Evolutionary conservation across 805 yeast species (phyloP).

Genomic region (Cyberlindnera saturnus): DNA sequence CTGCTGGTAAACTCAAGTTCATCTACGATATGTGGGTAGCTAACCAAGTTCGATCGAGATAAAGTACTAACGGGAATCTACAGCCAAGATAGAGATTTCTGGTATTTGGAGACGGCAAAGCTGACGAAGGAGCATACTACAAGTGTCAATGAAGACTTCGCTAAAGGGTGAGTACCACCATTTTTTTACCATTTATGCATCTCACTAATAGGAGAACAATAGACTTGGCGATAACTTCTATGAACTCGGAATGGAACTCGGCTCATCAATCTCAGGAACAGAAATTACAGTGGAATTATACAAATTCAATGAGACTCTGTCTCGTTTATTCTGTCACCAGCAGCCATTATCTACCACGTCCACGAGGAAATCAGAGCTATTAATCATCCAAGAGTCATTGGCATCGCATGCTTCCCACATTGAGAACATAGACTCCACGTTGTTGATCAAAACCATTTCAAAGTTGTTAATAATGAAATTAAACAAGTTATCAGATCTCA

Average conservation of each 20-base stretch:
- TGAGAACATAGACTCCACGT: slow-evolving; percentile 10
- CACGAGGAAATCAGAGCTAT: not conserved
- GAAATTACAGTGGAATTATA: slow-evolving; percentile 17
- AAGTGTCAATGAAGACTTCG: slow-evolving; percentile 18
- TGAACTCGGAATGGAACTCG: slow-evolving; percentile 11
- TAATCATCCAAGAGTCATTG: not conserved
- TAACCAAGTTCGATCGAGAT: not conserved
- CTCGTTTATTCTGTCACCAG: slow-evolving; percentile 13
- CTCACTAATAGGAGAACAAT: not conserved
- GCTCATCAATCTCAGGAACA: slow-evolving; percentile 4
- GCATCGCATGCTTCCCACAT: not conserved
- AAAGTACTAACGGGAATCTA: slow-evolving; percentile 3
- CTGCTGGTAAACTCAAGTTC: slow-evolving; percentile 7
- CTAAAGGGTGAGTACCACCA: slow-evolving; percentile 6
- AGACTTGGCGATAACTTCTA: slow-evolving; percentile 11
- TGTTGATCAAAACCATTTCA: slow-evolving; percentile 14
- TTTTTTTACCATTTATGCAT: not conserved
- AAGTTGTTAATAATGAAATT: slow-evolving; percentile 15
- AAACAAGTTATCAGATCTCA: slow-evolving; percentile 4
- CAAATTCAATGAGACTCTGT: slow-evolving; percentile 22
- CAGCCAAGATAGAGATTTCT: slow-evolving; percentile 15
- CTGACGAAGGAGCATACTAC: slow-evolving; percentile 19
- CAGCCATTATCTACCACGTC: slow-evolving; percentile 3
- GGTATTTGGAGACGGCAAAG: slow-evolving; percentile 17
- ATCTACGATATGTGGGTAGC: slow-evolving; percentile 11